These are phyloP conservation scores for Closterium sp. DNA, from an alignment of 139 green algal species.

Conservation along the genomic window DNA sequence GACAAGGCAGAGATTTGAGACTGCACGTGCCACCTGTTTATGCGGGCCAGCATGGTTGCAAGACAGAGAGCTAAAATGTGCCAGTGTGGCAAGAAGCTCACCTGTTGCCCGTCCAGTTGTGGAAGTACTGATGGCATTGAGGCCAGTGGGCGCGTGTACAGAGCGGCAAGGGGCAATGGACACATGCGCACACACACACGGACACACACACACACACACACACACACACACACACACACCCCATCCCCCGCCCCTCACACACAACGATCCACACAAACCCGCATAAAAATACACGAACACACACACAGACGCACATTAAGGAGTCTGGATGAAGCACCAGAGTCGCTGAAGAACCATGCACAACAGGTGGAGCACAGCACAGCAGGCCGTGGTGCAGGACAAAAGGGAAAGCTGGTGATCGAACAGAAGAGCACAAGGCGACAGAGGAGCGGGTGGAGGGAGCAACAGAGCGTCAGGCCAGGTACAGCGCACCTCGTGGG, in stretches of 20 bases:
- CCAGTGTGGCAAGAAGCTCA: constrained; percentile 7
- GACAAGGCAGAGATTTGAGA: too few species aligned
- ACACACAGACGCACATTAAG: not conserved
- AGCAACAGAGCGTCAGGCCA: too few species aligned
- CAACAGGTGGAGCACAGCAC: too few species aligned
- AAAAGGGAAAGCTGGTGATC: too few species aligned
- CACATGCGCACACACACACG: not conserved
- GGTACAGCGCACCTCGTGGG: constrained; percentile 75
- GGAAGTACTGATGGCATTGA: constrained; percentile 65
- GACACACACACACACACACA: not conserved
- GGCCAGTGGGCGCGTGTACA: not conserved
- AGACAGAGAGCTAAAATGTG: too few species aligned
- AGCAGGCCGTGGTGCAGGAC: too few species aligned
- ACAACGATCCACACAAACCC: not conserved
- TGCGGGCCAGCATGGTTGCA: too few species aligned
- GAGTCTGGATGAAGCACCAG: not conserved
- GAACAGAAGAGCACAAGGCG: not conserved
- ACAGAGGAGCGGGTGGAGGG: too few species aligned
- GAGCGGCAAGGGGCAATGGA: not conserved
- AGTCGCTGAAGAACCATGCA: not conserved
- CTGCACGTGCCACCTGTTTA: too few species aligned
- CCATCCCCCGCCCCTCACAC: not conserved
- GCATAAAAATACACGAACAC: not conserved
- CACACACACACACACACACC: not conserved
- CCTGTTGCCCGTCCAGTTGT: constrained; percentile 96